These are phyloP conservation scores for Diaporthe citriasiana DNA, from an alignment of 2,329 filamentous ascomycete species.

Conservation along the genomic window DNA sequence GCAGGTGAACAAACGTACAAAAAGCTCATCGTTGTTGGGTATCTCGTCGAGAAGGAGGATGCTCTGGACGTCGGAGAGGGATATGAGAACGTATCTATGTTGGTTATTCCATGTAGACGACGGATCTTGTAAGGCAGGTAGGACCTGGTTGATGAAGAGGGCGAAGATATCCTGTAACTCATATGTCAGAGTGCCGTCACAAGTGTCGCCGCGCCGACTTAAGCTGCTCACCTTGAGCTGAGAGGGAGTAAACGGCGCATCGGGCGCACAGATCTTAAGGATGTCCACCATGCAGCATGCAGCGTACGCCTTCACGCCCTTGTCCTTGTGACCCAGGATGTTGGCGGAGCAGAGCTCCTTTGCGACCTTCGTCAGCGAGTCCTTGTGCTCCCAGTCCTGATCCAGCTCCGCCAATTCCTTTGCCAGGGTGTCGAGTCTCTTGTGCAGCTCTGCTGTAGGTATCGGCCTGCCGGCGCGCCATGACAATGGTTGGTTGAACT, in stretches of 20 bases:
- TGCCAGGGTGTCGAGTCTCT: conserved; percentile 83
- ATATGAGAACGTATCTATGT: conserved; percentile 91
- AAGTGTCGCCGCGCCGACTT: neutral
- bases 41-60: conserved; percentile 93
- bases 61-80: conserved; percentile 93
- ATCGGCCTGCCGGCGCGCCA: conserved; percentile 95
- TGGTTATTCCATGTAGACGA: conserved; percentile 92
- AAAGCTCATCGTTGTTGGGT: conserved; percentile 82
- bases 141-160: conserved; percentile 84
- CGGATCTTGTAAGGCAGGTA: conserved; percentile 88
- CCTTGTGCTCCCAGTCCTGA: conserved; percentile 85
- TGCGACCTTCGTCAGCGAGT: conserved; percentile 87
- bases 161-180: conserved; percentile 86
- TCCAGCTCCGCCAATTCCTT: conserved; percentile 89
- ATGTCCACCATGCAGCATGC: conserved; percentile 94
- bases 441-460: conserved; percentile 83
- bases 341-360: conserved; percentile 87
- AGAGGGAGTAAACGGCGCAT: conserved; percentile 91
- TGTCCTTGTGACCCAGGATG: conserved; percentile 91
- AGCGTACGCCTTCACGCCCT: conserved; percentile 89
- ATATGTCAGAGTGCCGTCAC: conserved; percentile 1
- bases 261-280: conserved; percentile 90
- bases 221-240: conserved; percentile 82
- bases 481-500: conserved; percentile 88
- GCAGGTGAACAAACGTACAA: conserved; percentile 84